Conservation (phyloP, 75 land plant species). For the Azolla pinnata region DNA sequence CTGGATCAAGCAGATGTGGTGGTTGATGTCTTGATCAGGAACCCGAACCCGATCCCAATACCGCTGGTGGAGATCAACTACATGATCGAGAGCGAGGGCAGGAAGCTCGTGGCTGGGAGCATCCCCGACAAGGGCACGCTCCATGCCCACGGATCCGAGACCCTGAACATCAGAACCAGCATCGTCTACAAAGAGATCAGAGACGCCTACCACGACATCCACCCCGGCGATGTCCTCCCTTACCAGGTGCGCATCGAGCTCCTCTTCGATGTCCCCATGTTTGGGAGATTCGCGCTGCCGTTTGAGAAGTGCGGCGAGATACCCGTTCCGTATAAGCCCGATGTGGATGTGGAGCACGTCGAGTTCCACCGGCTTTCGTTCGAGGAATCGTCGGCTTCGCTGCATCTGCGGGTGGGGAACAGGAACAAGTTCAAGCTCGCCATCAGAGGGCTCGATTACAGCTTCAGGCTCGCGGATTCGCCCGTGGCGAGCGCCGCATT, state of each 20-base stretch:
- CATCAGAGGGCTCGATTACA: constrained; percentile 50
- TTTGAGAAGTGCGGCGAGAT: constrained; percentile 78
- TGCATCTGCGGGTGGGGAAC: constrained; percentile 74
- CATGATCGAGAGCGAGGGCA: constrained; percentile 74
- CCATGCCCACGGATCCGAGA: constrained; percentile 84
- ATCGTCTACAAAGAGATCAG: constrained; percentile 80
- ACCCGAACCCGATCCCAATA: constrained; percentile 88
- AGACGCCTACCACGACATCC: constrained; percentile 65
- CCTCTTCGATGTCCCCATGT: constrained; percentile 69
- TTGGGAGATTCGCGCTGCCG: constrained; percentile 67
- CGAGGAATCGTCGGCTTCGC: constrained; percentile 61
- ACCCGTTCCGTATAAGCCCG: constrained; percentile 81
- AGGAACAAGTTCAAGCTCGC: constrained; percentile 77
- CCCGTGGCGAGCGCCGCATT: constrained; percentile 56
- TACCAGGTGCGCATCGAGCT: constrained; percentile 63
- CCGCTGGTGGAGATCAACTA: constrained; percentile 81
- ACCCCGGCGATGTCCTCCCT: constrained; percentile 75
- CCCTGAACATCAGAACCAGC: constrained; percentile 66
- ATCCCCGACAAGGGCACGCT: constrained; percentile 94
- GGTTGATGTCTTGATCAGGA: constrained; percentile 63
- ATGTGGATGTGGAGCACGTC: constrained; percentile 67
- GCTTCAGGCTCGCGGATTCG: constrained; percentile 50
- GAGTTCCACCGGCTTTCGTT: constrained; percentile 57
- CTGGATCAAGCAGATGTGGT: constrained; percentile 64
- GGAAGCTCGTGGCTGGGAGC: constrained; percentile 74